phyloP scores from a whole-genome alignment of 1,139 yeast genomes.

The Candida tetrigidarum region DNA sequence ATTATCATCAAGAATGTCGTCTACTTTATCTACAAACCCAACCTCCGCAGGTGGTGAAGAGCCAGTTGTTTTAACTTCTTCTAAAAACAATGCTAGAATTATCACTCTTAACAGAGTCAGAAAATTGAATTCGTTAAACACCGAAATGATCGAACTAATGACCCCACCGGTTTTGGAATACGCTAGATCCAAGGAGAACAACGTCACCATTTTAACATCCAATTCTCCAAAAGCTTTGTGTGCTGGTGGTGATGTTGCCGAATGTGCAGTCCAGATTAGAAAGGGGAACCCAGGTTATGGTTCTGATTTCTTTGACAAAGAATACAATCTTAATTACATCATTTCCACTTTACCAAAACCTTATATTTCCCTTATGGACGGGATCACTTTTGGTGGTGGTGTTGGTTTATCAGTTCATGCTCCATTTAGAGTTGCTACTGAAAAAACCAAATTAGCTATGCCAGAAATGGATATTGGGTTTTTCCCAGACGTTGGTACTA shows the following conservation, averaged over 20 bases:
- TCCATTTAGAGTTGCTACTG: conserved; percentile 94
- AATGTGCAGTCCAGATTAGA: conserved; percentile 59
- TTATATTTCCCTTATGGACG: conserved; percentile 81
- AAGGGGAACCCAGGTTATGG: conserved; percentile 57
- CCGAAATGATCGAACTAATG: conserved; percentile 77
- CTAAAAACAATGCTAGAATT: conserved; percentile 70
- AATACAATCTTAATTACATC: conserved; percentile 80
- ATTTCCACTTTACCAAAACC: conserved; percentile 87
- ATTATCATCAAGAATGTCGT: conserved; percentile 10
- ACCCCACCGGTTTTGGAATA: conserved; percentile 78
- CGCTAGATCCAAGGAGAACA: conserved; percentile 67
- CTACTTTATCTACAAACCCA: conserved; percentile 11
- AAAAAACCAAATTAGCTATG: conserved; percentile 91
- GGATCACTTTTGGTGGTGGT: conserved; percentile 99
- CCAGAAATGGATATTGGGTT: conserved; percentile 98
- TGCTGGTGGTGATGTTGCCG: conserved; percentile 96
- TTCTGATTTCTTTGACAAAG: conserved; percentile 72
- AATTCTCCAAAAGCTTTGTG: conserved; percentile 67
- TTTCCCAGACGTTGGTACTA: conserved; percentile 95
- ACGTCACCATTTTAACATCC: conserved; percentile 71
- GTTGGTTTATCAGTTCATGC: conserved; percentile 91
- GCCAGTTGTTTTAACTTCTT: conserved; percentile 62
- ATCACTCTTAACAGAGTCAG: conserved; percentile 78
- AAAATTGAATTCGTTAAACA: conserved; percentile 84
- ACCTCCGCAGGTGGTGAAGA: conserved; percentile 30